Evolutionary conservation across 1,139 yeast genomes (phyloP).

Genomic region (Pichia sp.): DNA sequence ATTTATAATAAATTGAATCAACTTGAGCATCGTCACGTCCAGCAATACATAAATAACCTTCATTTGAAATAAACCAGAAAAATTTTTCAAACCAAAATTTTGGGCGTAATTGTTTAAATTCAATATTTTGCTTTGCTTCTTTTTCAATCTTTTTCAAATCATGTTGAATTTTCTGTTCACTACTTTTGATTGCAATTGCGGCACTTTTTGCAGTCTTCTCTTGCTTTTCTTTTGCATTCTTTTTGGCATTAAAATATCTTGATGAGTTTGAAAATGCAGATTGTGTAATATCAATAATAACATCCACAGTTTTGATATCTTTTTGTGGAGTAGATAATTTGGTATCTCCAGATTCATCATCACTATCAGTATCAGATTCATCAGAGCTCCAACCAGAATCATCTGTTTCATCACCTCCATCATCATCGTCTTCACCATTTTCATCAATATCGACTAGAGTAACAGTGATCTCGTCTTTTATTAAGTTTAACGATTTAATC

Average conservation of each 20-base stretch:
- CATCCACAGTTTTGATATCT: constrained; percentile 35
- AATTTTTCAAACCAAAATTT: constrained; percentile 93
- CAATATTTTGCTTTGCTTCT: constrained; percentile 45
- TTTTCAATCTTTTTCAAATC: constrained; percentile 67
- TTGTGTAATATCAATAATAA: constrained; percentile 59
- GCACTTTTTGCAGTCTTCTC: constrained; percentile 77
- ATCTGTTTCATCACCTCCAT: constrained; percentile 25
- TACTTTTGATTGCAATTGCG: constrained; percentile 71
- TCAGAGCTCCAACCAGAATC: constrained; percentile 26
- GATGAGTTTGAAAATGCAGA: constrained; percentile 91
- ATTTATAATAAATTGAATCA: constrained; percentile 76
- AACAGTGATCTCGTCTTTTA: constrained; percentile 61
- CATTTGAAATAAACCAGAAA: constrained; percentile 85
- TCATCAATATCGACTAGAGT: constrained; percentile 43
- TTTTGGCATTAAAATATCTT: constrained; percentile 73
- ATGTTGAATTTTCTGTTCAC: constrained; percentile 69
- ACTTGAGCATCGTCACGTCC: constrained; percentile 82
- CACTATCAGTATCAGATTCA: constrained; percentile 33
- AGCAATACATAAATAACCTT: constrained; percentile 79
- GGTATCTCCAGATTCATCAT: constrained; percentile 9
- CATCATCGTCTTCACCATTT: constrained; percentile 28
- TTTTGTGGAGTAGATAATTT: constrained; percentile 2
- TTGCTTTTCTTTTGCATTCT: constrained; percentile 71
- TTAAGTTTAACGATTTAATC: constrained; percentile 67
- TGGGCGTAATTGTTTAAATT: constrained; percentile 56